Conservation (phyloP, 768 basidiomycete genomes). For the Leucosporidium yakuticum region DNA sequence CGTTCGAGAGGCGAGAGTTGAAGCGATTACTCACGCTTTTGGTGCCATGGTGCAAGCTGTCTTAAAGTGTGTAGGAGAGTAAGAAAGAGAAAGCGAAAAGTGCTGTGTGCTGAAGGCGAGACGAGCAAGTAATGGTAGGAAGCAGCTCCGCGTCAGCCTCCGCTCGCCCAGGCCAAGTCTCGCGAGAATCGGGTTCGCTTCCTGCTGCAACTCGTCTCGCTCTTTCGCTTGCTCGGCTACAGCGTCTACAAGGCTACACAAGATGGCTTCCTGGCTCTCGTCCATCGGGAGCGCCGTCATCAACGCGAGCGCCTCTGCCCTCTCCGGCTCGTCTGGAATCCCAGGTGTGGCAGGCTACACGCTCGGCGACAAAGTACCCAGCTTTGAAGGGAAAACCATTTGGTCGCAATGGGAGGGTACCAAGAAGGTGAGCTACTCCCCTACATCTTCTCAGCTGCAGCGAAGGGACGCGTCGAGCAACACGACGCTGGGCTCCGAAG, state of each 20-base stretch:
- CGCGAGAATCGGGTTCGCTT: too few relatives aligned
- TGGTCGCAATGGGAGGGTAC: constrained; percentile 83
- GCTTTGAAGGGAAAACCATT: constrained; percentile 56
- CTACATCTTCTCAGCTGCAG: too few relatives aligned
- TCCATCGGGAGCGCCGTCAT: constrained; percentile 22
- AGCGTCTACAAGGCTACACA: too few relatives aligned
- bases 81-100: background rate
- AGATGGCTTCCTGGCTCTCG: constrained; percentile 16
- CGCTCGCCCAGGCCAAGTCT: too few relatives aligned
- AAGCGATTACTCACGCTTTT: constrained; percentile 66
- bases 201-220: too few relatives aligned
- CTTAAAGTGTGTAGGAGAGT: background rate
- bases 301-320: constrained; percentile 16
- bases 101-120: too few relatives aligned
- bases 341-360: constrained; percentile 34
- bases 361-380: constrained; percentile 26
- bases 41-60: constrained; percentile 62
- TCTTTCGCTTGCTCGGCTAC: too few relatives aligned
- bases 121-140: too few relatives aligned
- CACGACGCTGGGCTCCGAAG: background rate
- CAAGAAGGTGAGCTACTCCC: constrained; percentile 58
- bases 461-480: too few relatives aligned
- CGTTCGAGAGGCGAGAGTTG: background rate
- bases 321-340: constrained; percentile 17
- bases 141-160: too few relatives aligned